phyloP scores from a whole-genome alignment of 345 rosid species.

The Aquilaria yunnanensis region DNA sequence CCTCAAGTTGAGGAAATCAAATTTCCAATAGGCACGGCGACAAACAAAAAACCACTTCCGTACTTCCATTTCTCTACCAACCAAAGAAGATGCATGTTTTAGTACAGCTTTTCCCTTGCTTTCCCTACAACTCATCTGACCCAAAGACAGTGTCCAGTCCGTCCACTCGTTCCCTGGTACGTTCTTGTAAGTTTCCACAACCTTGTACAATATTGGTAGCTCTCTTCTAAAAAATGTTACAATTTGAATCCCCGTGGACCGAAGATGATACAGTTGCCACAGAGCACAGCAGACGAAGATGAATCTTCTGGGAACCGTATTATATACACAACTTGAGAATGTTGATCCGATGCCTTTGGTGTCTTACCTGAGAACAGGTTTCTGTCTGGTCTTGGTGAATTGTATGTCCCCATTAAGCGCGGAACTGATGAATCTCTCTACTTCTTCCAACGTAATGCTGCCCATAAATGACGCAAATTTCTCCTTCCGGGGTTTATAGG shows the following conservation, averaged over 20 bases:
- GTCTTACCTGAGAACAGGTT: slow-evolving; percentile 43
- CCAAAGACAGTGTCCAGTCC: no score
- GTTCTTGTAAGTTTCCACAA: no score
- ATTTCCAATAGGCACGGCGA: no score
- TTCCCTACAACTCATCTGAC: no score
- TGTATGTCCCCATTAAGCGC: slow-evolving; percentile 73
- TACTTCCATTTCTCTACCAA: no score
- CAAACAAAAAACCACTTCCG: no score
- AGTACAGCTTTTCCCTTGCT: no score
- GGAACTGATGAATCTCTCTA: slow-evolving; percentile 60
- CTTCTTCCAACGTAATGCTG: slow-evolving; percentile 45
- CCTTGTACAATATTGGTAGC: not conserved
- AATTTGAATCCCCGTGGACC: not conserved
- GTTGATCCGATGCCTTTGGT: not conserved
- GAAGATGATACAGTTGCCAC: not conserved
- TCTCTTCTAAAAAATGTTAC: not conserved
- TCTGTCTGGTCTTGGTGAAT: slow-evolving; percentile 47
- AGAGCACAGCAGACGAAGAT: not conserved
- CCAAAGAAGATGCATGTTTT: no score
- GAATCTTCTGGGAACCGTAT: slow-evolving; percentile 3
- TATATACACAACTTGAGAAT: not conserved
- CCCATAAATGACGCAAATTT: slow-evolving; percentile 49
- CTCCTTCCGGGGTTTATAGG: slow-evolving; percentile 68
- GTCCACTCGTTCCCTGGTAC: no score
- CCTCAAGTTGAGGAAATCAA: no score